Evolutionary conservation across 73 alveolate genomes (phyloP), one percentile per base, ranked within the genome.

Genomic region (Stentor roeselii): DNA sequence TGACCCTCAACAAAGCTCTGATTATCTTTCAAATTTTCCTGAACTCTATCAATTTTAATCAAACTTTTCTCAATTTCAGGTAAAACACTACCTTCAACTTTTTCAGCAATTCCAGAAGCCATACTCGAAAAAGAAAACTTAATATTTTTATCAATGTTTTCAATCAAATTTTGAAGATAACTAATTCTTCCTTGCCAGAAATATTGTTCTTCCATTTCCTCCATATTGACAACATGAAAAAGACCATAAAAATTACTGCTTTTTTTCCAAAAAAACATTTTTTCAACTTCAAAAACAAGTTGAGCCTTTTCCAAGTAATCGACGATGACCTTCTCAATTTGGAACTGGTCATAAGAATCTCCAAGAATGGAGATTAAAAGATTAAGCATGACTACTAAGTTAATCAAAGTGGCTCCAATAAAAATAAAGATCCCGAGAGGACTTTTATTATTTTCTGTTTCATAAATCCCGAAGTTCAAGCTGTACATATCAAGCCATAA

Each of bases 341-440:
- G 80, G 34, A 67, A 67, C 1, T 67, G 42, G 41, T 67, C 80
- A 2, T 21, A 67, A 21, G 80, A 67, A 1, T 67, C 37, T 1
- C 80, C 80, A 1, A 67, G 41, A 30, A 67, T 67, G 11, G 80
- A n/a, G 34, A 67, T 67, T 1, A 67, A 21, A 3, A 67, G 6
- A 50, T 50, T 50, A 21, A 67, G 80, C 80, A 67, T 67, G 37
- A 67, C 27, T 15, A 67, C 37, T 27, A 67, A 36, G 41, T 67
- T 67, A 30, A 67, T 21, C 41, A 67, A 67, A 0, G 80, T 67
- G 34, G 34, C 21, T 11, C 30, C 21, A 11, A 50, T 50, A 50
- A 50, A 50, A 6, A 11, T 6, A 50, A 21, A 11, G 67, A 11
- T 21, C 30, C 6, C 6, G 6, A 50, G 6, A 11, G 67, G 21